Evolutionary conservation across 768 basidiomycete genomes (phyloP), one percentile per base, ranked within the genome.

Genomic region (Psilocybe cubensis): DNA sequence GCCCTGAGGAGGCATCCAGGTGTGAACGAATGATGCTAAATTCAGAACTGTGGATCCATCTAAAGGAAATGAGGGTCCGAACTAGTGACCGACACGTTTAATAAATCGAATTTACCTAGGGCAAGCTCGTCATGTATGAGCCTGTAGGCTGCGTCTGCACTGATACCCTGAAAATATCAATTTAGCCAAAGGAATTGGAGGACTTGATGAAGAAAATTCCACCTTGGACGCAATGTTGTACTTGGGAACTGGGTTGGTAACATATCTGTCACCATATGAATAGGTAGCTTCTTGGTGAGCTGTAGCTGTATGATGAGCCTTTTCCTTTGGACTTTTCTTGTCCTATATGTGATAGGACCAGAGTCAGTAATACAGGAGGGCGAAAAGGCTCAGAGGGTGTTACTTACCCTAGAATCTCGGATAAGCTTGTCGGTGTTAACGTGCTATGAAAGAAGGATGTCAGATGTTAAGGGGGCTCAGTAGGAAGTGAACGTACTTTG

Each of bases 341-440:
- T 62, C 59, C 58, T 60, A 31, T 6, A 59, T 28, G 10, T 11
- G 14, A 31, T 2, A 33, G 24, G 20, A n/a, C n/a, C n/a, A n/a
- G 9, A 31, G 47, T 24, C n/a, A 18, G 25, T n/a, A 40, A 25
- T 29, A n/a, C n/a, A n/a, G n/a, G n/a, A n/a, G 42, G 46, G 59
- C 25, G 31, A 33, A 28, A 48, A 23, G 44, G 55, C 46, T 43
- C 52, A 12, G 63, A 42, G 46, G 20, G 33, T 11, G 9, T 43
- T 25, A 48, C 55, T 52, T 67, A 84, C 88, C 68, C 77, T 79
- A 20, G 87, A 72, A 35, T 83, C 74, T 62, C 77, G 78, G 40
- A 94, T 74, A 68, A 94, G 79, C 48, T 75, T 73, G 54, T 89
- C 88, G 1, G 90, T 72, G 70, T 91, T 83, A 65, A 93, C 75